Conservation (phyloP, 202 grass and related monocot species). For the Elaeis oleifera region DNA sequence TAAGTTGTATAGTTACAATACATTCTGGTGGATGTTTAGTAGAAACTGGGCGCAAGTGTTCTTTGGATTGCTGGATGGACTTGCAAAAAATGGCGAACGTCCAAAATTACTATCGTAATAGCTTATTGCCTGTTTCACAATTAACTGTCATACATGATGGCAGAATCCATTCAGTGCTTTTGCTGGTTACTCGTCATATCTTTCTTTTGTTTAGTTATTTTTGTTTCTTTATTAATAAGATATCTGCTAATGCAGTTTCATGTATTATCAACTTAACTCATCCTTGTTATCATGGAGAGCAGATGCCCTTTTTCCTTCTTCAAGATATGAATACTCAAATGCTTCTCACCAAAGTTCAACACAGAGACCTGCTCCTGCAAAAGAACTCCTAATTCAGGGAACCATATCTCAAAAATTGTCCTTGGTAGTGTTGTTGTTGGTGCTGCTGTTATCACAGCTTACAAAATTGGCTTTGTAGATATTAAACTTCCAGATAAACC, state of each 20-base stretch:
- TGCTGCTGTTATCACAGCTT: constrained; percentile 56
- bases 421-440: constrained; percentile 61
- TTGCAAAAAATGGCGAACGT: too few relatives aligned
- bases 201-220: too few relatives aligned
- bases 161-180: too few relatives aligned
- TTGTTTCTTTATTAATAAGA: background rate
- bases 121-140: too few relatives aligned
- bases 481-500: constrained; percentile 38
- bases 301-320: constrained; percentile 42
- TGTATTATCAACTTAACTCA: background rate
- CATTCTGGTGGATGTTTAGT: too few relatives aligned
- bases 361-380: constrained; percentile 34
- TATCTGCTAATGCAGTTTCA: background rate
- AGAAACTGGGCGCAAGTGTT: too few relatives aligned
- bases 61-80: too few relatives aligned
- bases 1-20: too few relatives aligned
- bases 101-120: too few relatives aligned
- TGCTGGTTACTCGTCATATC: too few relatives aligned
- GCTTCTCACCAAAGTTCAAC: constrained; percentile 44
- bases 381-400: constrained; percentile 48
- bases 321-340: constrained; percentile 60
- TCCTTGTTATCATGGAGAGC: constrained; percentile 16
- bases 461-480: constrained; percentile 59
- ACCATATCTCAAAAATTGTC: constrained; percentile 44
- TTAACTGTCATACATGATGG: too few relatives aligned